Conservation (phyloP, 2,329 filamentous ascomycete genomes). For the Alternaria sp. region DNA sequence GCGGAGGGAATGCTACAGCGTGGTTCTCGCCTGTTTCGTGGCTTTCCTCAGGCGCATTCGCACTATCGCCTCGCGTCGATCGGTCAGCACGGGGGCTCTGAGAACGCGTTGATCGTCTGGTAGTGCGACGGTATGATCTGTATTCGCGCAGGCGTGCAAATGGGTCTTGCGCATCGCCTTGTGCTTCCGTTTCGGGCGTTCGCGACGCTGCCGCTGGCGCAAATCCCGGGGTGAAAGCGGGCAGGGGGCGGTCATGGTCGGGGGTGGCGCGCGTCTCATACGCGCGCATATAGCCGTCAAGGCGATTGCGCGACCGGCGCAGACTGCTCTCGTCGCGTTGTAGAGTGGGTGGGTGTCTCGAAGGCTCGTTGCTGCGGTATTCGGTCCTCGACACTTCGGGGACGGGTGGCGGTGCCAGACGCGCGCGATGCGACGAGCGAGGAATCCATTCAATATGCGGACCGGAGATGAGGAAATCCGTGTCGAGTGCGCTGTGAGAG, state of each 20-base stretch:
- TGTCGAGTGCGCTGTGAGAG: slow-evolving; percentile 24
- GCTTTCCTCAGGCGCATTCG: slow-evolving; percentile 21
- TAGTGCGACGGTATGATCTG: slow-evolving; percentile 15
- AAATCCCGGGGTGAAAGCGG: slow-evolving; percentile 44
- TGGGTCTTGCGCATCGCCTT: slow-evolving; percentile 7
- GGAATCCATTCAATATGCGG: slow-evolving; percentile 17
- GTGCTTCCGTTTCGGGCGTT: slow-evolving; percentile 6
- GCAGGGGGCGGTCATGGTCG: slow-evolving; percentile 25
- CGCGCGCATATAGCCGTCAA: slow-evolving; percentile 21
- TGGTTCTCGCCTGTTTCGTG: slow-evolving; percentile 32
- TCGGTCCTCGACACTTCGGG: slow-evolving; percentile 37
- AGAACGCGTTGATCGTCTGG: slow-evolving; percentile 18
- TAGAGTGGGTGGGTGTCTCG: slow-evolving; percentile 19
- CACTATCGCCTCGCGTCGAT: slow-evolving; percentile 3
- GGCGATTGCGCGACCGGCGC: slow-evolving; percentile 15
- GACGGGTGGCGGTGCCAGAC: slow-evolving; percentile 40
- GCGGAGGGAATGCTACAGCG: slow-evolving; percentile 43
- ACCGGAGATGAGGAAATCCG: slow-evolving; percentile 21
- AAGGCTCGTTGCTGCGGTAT: slow-evolving; percentile 22
- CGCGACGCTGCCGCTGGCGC: slow-evolving; percentile 37
- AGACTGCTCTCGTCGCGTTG: slow-evolving; percentile 20
- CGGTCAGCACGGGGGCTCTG: slow-evolving; percentile 13
- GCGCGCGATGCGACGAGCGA: slow-evolving; percentile 28
- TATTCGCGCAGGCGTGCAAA: slow-evolving; percentile 3
- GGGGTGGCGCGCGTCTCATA: slow-evolving; percentile 15